Evolutionary conservation across 75 land plant species (phyloP).

Genomic region (Pinus tabuliformis): DNA sequence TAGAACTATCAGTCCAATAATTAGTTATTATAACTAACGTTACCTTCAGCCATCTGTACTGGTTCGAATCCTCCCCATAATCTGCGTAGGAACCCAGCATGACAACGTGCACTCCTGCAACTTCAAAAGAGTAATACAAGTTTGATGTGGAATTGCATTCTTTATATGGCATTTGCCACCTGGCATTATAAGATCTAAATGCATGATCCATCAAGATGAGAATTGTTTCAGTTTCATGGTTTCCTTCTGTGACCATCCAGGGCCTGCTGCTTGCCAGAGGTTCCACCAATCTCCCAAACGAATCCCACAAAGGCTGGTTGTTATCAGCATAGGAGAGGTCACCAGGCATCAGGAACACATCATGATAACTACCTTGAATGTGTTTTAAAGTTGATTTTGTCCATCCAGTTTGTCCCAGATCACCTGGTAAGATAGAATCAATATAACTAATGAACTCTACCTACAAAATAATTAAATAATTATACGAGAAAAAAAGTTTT

Average conservation of each 20-base stretch:
- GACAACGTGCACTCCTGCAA: conserved; percentile 24
- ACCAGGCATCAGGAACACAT: conserved; percentile 37
- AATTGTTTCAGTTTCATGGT: conserved; percentile 37
- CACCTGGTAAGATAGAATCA: conserved; percentile 13
- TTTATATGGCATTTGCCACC: conserved; percentile 32
- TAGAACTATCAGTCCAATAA: no score
- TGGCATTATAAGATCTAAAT: conserved; percentile 26
- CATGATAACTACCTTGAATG: conserved; percentile 16
- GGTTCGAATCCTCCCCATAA: conserved; percentile 8
- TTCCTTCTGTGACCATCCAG: conserved; percentile 52
- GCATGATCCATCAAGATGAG: conserved; percentile 8
- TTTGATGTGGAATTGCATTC: conserved; percentile 29
- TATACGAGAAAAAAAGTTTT: no score
- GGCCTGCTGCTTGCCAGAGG: conserved; percentile 38
- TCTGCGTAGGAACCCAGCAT: conserved; percentile 34
- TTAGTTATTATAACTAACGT: conserved; percentile 7
- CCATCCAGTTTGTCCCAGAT: conserved; percentile 42
- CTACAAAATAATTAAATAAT: no score
- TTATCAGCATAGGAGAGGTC: conserved; percentile 49
- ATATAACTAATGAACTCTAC: no score
- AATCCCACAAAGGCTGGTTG: conserved; percentile 38
- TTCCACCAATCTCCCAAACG: conserved; percentile 34
- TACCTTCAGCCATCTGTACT: conserved; percentile 14
- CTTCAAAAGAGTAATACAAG: conserved; percentile 33
- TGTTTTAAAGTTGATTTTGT: conserved; percentile 34